Percentiles rank a stretch among this genome's conserved stretches.
phyloP scores from a whole-genome alignment of 1,284 basidiomycete species.

The Microbotryum lychnidis-dioicae region DNA sequence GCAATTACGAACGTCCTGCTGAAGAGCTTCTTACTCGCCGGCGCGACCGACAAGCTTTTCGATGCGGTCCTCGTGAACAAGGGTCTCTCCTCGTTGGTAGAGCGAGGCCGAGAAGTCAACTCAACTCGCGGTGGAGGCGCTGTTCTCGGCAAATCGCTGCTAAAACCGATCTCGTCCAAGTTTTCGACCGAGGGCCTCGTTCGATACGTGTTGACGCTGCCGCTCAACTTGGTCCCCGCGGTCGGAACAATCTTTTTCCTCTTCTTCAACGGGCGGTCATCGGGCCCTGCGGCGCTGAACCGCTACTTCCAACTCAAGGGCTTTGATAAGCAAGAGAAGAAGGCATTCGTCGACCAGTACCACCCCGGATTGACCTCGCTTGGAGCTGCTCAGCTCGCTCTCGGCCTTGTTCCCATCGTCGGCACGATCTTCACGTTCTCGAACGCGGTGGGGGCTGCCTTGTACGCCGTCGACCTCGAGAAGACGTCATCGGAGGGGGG shows the following conservation, averaged over 20 bases:
- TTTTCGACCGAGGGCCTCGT: constrained; percentile 33
- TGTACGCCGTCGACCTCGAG: constrained; percentile 62
- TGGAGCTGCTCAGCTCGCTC: constrained; percentile 52
- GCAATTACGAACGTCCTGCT: constrained; percentile 47
- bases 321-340: constrained; percentile 39
- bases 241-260: constrained; percentile 59
- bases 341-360: constrained; percentile 41
- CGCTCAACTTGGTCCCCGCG: constrained; percentile 58
- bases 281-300: constrained; percentile 47
- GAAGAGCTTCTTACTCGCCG: constrained; percentile 47
- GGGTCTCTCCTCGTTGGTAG: constrained; percentile 41
- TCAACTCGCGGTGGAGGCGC: constrained; percentile 36
- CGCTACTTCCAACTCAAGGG: constrained; percentile 64
- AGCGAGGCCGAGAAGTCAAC: constrained; percentile 40
- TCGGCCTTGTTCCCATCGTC: constrained; percentile 57
- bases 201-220: constrained; percentile 51
- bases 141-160: constrained; percentile 41
- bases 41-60: constrained; percentile 43
- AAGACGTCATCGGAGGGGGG: constrained; percentile 30
- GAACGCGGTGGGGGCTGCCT: constrained; percentile 57
- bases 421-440: constrained; percentile 51
- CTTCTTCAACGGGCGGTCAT: constrained; percentile 24
- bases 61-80: constrained; percentile 40
- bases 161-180: constrained; percentile 40
- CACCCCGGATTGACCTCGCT: constrained; percentile 32